phyloP scores from a whole-genome alignment of 352 stramenopile species.

The Peronospora destructor region DNA sequence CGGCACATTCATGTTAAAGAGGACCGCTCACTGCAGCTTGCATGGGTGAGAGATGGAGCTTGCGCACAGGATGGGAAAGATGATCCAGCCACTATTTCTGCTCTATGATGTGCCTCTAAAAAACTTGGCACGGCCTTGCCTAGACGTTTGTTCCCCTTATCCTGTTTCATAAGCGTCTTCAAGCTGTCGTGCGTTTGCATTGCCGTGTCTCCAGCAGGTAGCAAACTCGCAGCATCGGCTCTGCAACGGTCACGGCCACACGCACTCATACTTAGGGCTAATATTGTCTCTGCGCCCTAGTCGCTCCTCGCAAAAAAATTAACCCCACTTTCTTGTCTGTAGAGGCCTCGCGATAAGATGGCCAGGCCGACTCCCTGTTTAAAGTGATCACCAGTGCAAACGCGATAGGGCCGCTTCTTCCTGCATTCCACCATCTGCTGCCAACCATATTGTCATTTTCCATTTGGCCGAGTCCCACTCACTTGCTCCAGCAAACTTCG shows the following conservation, averaged over 20 bases:
- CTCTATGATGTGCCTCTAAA: slow-evolving; percentile 7
- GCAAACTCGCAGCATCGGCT: slow-evolving; percentile 3
- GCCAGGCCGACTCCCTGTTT: slow-evolving; percentile 5
- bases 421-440: slow-evolving; percentile 39
- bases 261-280: neutral
- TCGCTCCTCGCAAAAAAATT: slow-evolving; percentile 17
- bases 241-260: slow-evolving; percentile 13
- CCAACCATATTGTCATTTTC: slow-evolving; percentile 60
- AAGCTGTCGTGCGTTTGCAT: slow-evolving; percentile 22
- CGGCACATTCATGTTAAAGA: slow-evolving; percentile 18
- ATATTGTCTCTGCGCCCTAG: slow-evolving; percentile 8
- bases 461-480: slow-evolving; percentile 52
- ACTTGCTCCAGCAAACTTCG: slow-evolving; percentile 1
- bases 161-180: slow-evolving; percentile 1
- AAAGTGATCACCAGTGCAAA: slow-evolving; percentile 10
- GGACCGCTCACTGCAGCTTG: neutral
- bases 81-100: neutral
- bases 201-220: slow-evolving; percentile 3
- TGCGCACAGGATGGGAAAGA: slow-evolving; percentile 25
- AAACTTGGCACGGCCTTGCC: slow-evolving; percentile 5
- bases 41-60: slow-evolving; percentile 22
- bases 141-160: neutral
- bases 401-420: slow-evolving; percentile 5
- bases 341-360: slow-evolving; percentile 34
- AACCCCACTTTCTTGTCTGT: slow-evolving; percentile 29